Conservation (phyloP, 179 eudicot genomes). For the Nepenthes alata region DNA sequence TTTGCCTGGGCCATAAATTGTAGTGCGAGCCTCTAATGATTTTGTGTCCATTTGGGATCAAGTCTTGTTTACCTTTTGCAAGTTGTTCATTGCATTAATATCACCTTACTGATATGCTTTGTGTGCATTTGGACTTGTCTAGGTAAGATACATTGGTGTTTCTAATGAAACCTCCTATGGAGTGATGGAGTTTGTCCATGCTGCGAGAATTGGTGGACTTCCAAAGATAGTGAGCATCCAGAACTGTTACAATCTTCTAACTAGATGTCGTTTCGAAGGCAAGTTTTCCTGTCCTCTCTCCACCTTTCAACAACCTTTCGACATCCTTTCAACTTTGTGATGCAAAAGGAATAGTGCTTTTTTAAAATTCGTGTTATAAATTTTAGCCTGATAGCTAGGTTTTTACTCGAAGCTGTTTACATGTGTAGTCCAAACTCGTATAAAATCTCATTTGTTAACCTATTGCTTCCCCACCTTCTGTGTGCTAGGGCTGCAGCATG, state of each 20-base stretch:
- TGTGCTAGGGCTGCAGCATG: too few species aligned
- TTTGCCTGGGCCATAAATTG: too few species aligned
- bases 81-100: neutral
- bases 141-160: conserved; percentile 93
- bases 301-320: neutral
- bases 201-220: conserved; percentile 76
- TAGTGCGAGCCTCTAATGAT: too few species aligned
- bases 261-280: conserved; percentile 81
- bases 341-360: too few species aligned
- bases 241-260: conserved; percentile 69
- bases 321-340: neutral
- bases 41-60: too few species aligned
- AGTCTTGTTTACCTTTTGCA: too few species aligned
- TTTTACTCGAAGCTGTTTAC: too few species aligned
- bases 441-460: too few species aligned
- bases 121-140: conserved; percentile 7
- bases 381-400: too few species aligned
- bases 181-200: conserved; percentile 93
- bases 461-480: too few species aligned
- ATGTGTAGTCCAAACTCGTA: too few species aligned
- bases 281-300: conserved; percentile 12
- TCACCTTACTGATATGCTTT: conserved; percentile 1
- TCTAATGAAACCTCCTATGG: conserved; percentile 97
- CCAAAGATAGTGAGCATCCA: conserved; percentile 96
- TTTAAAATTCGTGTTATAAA: too few species aligned